These are phyloP conservation scores for Talaromyces islandicus DNA, from an alignment of 2,329 filamentous ascomycete genomes.

Conservation along the genomic window DNA sequence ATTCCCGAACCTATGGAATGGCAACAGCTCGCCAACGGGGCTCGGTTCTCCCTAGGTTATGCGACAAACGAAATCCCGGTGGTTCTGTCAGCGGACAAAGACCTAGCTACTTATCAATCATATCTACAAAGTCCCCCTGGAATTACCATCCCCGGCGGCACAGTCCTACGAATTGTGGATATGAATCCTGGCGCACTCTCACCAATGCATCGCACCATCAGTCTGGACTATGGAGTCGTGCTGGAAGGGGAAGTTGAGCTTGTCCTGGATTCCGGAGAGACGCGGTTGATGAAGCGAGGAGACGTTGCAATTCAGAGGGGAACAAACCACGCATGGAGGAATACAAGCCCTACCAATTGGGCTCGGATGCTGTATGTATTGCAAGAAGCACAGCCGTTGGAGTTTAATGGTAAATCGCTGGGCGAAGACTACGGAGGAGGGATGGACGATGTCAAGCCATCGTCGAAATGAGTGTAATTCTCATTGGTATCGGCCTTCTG, in stretches of 20 bases:
- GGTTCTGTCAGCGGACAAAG: constrained; percentile 39
- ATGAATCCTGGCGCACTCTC: constrained; percentile 34
- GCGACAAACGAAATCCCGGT: constrained; percentile 45
- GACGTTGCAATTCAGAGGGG: constrained; percentile 53
- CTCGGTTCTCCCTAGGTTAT: constrained; percentile 46
- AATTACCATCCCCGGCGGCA: constrained; percentile 43
- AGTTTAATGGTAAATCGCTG: constrained; percentile 18
- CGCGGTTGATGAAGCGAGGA: constrained; percentile 41
- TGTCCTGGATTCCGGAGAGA: constrained; percentile 48
- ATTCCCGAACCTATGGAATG: background rate
- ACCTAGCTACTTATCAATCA: constrained; percentile 41
- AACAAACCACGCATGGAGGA: constrained; percentile 52
- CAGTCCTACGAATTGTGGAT: constrained; percentile 35
- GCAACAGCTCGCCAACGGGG: constrained; percentile 25
- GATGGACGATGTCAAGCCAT: constrained; percentile 13
- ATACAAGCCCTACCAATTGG: constrained; percentile 44
- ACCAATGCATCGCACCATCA: constrained; percentile 49
- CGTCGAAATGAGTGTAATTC: background rate
- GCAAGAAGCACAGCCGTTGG: constrained; percentile 4
- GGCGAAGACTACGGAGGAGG: constrained; percentile 13
- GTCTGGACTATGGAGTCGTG: constrained; percentile 51
- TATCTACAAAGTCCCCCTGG: constrained; percentile 44
- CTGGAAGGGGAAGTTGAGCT: constrained; percentile 51
- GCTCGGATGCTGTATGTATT: constrained; percentile 37
- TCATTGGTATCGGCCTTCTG: too few species aligned